Base-by-base conservation (phyloP, 2,329 filamentous ascomycete genomes). In the Colletotrichum caudatum region DNA sequence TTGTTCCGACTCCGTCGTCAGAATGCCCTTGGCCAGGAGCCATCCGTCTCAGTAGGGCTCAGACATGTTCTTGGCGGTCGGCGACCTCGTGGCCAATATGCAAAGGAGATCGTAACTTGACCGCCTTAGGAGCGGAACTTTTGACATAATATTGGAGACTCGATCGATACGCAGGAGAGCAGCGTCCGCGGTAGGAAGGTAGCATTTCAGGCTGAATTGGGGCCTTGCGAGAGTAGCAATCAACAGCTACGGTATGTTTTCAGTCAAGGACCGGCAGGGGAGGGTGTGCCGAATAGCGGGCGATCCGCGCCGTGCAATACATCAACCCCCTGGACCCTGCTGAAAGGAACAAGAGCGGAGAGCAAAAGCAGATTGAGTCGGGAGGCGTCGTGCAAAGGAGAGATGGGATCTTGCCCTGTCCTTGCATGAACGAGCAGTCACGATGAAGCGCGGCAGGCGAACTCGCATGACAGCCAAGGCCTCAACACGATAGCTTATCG, bases 101-200 rank as follows among this genome's bases (percentile, higher is more conserved):
- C 41, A n/a, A 41, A 14, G 44, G 39, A 62, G 67, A 71, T 72
- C 51, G 48, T 48, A 53, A 59, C 59, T 64, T 63, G 59, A 60
- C 70, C 50, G 14, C 60, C 16, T 71, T 53, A 62, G 61, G 70
- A 71, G 59, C 66, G 66, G 57, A 63, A 26, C 44, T 62, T 62
- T 58, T 9, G 54, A 26, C 53, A 5, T 50, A 44, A 14, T 23
- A 62, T 35, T 71, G 53, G 23, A 61, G 50, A 35, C n/a, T 53
- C 20, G n/a, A 66, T 65, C 23, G 44, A 56, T 69, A n/a, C 23
- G 65, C 59, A 53, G 54, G 41, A 60, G 29, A 60, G 14, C 18
- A 54, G 16, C 39, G 12, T 33, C 46, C 14, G 48, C 11, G 58
- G 23, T 26, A 29, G 56, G 54, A 72, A 66, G 56, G 61, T 65